A percentile compares a stretch with the other conserved stretches of the same genome.
These are phyloP conservation scores for Hymenoscyphus salicellus DNA, from an alignment of 2,329 filamentous ascomycete genomes.

Conservation along the genomic window DNA sequence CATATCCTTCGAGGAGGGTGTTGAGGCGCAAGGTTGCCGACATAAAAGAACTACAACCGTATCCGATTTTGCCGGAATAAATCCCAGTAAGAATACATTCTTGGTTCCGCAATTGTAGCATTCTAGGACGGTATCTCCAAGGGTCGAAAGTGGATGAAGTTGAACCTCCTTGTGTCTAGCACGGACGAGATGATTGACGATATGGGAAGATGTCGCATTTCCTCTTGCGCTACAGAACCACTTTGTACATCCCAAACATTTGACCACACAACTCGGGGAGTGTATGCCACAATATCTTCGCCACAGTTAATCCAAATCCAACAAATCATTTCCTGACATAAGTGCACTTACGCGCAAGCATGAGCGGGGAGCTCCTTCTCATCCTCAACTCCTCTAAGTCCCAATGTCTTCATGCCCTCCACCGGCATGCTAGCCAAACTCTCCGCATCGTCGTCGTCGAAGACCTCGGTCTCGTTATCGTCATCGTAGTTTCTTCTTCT, in stretches of 20 bases:
- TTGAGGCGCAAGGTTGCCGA: slow-evolving; percentile 91
- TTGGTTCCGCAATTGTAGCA: slow-evolving; percentile 99
- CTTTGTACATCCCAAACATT: slow-evolving; percentile 91
- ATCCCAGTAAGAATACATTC: slow-evolving; percentile 95
- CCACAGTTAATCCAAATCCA: slow-evolving; percentile 28
- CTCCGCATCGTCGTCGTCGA: slow-evolving; percentile 75
- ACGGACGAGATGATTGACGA: slow-evolving; percentile 95
- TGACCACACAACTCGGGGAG: slow-evolving; percentile 90
- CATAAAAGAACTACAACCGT: slow-evolving; percentile 96
- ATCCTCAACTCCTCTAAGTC: slow-evolving; percentile 64
- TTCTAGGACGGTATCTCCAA: slow-evolving; percentile 94
- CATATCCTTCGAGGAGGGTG: slow-evolving; percentile 97
- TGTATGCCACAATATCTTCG: slow-evolving; percentile 92
- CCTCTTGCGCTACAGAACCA: slow-evolving; percentile 99
- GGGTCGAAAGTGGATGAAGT: slow-evolving; percentile 84
- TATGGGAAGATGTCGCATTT: slow-evolving; percentile 94
- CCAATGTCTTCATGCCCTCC: slow-evolving; percentile 67
- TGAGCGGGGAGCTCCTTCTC: slow-evolving; percentile 89
- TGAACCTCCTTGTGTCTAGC: slow-evolving; percentile 98
- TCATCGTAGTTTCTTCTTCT: slow-evolving; percentile 77
- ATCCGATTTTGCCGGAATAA: slow-evolving; percentile 97
- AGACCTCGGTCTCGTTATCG: slow-evolving; percentile 80
- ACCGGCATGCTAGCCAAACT: slow-evolving; percentile 76
- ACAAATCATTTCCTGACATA: slow-evolving; percentile 9
- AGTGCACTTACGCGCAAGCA: slow-evolving; percentile 79